Evolutionary conservation across 441 rosid species (phyloP).

Genomic region (Sinapis alba): DNA sequence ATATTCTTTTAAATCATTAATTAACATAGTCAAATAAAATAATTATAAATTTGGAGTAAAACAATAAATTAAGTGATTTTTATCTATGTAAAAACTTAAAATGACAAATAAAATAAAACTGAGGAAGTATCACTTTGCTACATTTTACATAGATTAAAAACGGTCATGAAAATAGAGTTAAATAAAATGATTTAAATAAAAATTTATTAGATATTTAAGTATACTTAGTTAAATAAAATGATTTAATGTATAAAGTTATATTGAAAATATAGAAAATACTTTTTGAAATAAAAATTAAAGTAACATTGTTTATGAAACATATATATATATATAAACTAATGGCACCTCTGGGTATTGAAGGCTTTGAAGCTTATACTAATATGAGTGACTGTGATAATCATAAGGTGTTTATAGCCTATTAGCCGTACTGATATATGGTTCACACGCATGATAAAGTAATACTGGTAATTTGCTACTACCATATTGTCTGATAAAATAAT

Average conservation of each 20-base stretch:
- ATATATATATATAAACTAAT: no score
- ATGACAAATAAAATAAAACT: no score
- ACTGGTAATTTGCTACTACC: not conserved
- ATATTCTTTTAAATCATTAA: no score
- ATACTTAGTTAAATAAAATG: no score
- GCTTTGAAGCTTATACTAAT: not conserved
- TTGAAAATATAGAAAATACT: not conserved
- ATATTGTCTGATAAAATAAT: not conserved
- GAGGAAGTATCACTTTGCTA: not conserved
- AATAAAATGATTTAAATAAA: not conserved
- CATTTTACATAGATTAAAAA: not conserved
- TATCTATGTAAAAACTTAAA: no score
- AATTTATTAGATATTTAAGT: not conserved
- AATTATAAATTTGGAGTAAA: no score
- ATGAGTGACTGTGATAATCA: not conserved
- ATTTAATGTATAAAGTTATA: not conserved
- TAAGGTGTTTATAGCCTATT: not conserved
- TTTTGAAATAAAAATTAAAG: not conserved
- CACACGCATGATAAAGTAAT: not conserved
- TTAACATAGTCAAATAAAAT: no score
- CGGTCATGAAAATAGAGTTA: no score
- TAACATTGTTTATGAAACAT: not conserved
- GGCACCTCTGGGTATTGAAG: not conserved
- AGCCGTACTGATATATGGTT: not conserved
- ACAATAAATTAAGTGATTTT: no score